Evolutionary conservation across 306 rosid genomes (phyloP), one percentile per base, ranked within the genome.

Genomic region (Vachellia collinsii): DNA sequence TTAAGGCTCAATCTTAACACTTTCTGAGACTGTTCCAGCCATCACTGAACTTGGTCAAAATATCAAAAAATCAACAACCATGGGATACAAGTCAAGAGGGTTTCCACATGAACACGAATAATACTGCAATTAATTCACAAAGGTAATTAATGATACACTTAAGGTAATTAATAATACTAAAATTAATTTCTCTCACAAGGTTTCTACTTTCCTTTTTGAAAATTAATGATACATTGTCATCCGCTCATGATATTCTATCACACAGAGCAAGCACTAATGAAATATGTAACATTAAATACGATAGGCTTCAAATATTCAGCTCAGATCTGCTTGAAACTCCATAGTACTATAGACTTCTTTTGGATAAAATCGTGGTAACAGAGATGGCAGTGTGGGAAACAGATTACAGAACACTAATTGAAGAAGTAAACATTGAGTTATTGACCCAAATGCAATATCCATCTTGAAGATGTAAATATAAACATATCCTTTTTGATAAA

Each of bases 401-500:
- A 77, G 74, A 71, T 25, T 39, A 59, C 70, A 77, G 74, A 71
- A 37, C 44, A 59, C 70, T 72, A 65, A 64, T 75, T 68, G 34
- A 48, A 73, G 64, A 83, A 63, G 76, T 29, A 81, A 76, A 43
- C 11, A 41, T 20, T 68, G 36, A 42, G 37, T 42, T 59, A 41
- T 64, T 81, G 48, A 67, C 61, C 51, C 78, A 44, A 78, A 79
- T 80, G 79, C 41, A 75, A 62, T 16, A 63, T 38, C 62, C 58
- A 75, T 29, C 44, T 42, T 41, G 53, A 63, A 43, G 38, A 44
- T 37, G 68, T 12, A 39, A 67, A 41, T 14, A 64, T 22, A 64
- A 64, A 36, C 70, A 23, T 64, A 10, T 12, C 17, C 11, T 17
- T 19, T 38, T 39, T 17, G 7, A 19, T 7, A 19, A 67, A 39